Conservation (phyloP, 805 yeast genomes). For the Kodamaea jinghongensis region DNA sequence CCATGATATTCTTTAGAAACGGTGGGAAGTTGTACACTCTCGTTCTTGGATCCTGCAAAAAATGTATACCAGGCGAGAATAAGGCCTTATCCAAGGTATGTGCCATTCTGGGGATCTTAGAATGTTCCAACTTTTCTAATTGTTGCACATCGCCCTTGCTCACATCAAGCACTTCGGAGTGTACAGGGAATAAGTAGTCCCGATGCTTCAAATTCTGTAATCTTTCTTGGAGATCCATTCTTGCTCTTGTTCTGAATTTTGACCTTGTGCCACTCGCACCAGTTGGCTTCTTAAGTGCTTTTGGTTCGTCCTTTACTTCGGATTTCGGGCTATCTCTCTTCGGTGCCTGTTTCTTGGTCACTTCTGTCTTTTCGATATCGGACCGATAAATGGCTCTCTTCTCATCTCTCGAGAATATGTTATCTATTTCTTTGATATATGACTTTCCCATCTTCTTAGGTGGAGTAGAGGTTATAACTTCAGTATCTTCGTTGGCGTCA, state of each 20-base stretch:
- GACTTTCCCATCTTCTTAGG: constrained; percentile 10
- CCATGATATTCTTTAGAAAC: constrained; percentile 54
- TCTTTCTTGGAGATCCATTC: background rate
- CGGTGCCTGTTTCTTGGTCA: background rate
- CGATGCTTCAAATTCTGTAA: constrained; percentile 1
- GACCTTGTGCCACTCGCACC: background rate
- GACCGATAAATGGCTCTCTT: constrained; percentile 10
- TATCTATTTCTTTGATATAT: constrained; percentile 13
- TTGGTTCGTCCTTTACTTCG: background rate
- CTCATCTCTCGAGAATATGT: constrained; percentile 10
- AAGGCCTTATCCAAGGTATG: constrained; percentile 70
- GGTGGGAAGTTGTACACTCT: constrained; percentile 68
- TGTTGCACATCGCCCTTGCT: constrained; percentile 11
- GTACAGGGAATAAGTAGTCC: background rate
- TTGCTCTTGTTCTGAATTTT: background rate
- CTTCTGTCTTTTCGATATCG: constrained; percentile 1
- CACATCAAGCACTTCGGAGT: constrained; percentile 4
- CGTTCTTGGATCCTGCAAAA: constrained; percentile 73
- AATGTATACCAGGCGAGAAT: constrained; percentile 80
- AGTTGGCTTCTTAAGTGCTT: background rate
- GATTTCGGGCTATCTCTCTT: background rate
- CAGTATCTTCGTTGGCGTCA: constrained; percentile 5
- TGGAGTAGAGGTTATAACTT: constrained; percentile 1
- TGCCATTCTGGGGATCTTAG: constrained; percentile 53
- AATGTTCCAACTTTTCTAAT: constrained; percentile 19